Evolutionary conservation across 805 yeast species (phyloP).

Genomic region (Yarrowia divulgata): DNA sequence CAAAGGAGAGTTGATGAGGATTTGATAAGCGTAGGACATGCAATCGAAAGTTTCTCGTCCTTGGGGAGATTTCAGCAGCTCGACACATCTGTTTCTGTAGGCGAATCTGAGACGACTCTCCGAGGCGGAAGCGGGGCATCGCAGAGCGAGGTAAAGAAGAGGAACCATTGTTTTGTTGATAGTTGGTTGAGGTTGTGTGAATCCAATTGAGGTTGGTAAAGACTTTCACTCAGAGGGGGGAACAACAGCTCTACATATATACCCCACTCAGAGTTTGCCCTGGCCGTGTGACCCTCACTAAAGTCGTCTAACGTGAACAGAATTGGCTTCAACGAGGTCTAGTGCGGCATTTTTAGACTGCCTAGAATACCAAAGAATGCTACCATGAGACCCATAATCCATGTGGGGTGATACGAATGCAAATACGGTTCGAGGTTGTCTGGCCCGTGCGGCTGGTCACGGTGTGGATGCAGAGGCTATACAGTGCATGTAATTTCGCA

Average conservation of each 20-base stretch:
- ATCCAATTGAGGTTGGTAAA: neutral
- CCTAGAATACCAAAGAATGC: conserved; percentile 4
- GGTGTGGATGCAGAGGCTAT: neutral
- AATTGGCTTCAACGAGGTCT: conserved; percentile 8
- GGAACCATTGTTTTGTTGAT: conserved; percentile 8
- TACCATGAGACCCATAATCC: conserved; percentile 19
- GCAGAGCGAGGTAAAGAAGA: conserved; percentile 26
- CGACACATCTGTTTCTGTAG: conserved; percentile 24
- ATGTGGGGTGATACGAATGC: conserved; percentile 9
- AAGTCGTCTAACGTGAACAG: conserved; percentile 11
- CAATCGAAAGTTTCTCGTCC: conserved; percentile 27
- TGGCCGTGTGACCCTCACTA: conserved; percentile 24
- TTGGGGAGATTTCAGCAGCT: conserved; percentile 28
- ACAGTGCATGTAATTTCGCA: neutral
- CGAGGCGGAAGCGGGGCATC: conserved; percentile 11
- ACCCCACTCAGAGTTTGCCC: neutral
- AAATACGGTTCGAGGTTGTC: conserved; percentile 20
- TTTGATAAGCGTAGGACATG: conserved; percentile 34
- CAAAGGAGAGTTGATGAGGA: conserved; percentile 13
- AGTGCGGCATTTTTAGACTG: conserved; percentile 22
- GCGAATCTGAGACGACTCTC: conserved; percentile 32
- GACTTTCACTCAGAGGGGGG: neutral
- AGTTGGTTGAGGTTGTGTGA: conserved; percentile 4
- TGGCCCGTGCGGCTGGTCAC: conserved; percentile 7
- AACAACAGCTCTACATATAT: neutral